Base-by-base conservation (phyloP, 2,329 filamentous ascomycete species). In the Cladosporium sp. region DNA sequence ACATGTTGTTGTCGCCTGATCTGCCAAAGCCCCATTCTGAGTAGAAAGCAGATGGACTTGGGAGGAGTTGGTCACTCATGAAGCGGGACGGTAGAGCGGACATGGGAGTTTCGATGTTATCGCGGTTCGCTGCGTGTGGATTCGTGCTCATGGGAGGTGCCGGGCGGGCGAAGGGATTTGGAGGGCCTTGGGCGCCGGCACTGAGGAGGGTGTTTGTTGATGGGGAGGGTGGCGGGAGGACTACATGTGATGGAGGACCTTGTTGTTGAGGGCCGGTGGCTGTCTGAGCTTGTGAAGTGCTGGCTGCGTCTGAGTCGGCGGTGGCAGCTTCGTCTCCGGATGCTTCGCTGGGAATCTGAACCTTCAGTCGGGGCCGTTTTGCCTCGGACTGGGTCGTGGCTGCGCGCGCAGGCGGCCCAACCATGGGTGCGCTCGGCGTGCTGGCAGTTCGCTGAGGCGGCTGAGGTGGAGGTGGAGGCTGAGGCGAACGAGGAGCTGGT, bases 131-230 rank as follows among this genome's bases (percentile, higher is more conserved):
- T 62, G 71, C 51, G 69, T 69, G 60, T 7, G 63, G 57, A 38
- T 66, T 67, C 36, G 73, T 70, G 59, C 78, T 81, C 50, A 82
- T 77, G 22, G 90, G 88, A 4, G 87, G 89, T 20, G 84, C 80
- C 1, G 92, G 93, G 36, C 92, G 80, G 7, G 93, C 93, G 67
- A 97, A 98, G 0, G 93, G 93, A 66, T 98, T 98, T 2, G 90
- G 90, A 12, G 93, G 93, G 0, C 93, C 93, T 32, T 85, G 86
- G 7, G 93, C 92, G 35, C 93, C 93, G 0, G 93, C 93, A 41
- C 90, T 95, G 49, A 96, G 75, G 6, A 97, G 76, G 2, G 89
- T 83, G 18, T 86, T 86, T 2, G 89, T 87, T 25, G 89, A 95
- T 0, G 93, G 92, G 1, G 93, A 96, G 0, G 93, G 93, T 7